Base-by-base conservation (phyloP, 2,329 filamentous ascomycete species). In the Aspergillus versicolor region DNA sequence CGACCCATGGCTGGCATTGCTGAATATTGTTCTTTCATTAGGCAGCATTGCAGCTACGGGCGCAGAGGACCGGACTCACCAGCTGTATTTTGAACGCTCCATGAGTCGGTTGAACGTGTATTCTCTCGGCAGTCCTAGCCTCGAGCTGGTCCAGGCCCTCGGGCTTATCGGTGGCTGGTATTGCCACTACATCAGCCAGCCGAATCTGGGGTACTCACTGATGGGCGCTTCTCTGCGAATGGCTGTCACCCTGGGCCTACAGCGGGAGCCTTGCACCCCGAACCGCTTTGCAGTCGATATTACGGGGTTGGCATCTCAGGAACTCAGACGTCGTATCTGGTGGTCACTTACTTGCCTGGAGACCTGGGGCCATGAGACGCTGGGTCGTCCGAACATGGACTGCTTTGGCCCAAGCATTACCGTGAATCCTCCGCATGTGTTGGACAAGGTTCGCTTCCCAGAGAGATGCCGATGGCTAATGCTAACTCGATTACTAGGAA, bases 21-120 rank as follows among this genome's bases (percentile, higher is more conserved):
- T 90, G 22, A 90, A 91, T 70, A 89, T 88, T 77, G 87, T 91
- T 6, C 87, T 90, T 61, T 87, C 87, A 3, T 84, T 90, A 77
- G 88, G 88, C 9, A 88, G 85, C 65, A 47, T 47, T 13, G 19
- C 30, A 17, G 85, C 83, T 30, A 9, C 27, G 11, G 27, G 27
- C 3, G 83, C 84, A 38, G 68, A 74, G 5, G 71, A 77, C 43
- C 86, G 88, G 67, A 83, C 79, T 56, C 88, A 90, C 66, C 79
- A 87, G 64, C 81, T 80, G 57, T 90, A 87, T 73, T 90, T 88
- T 73, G 83, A 82, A 62, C 81, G 83, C 38, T 84, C 87, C 9
- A 86, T 86, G 74, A 82, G 84, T 55, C 81, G 88, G 63, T 76
- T 90, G 8, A 82, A 81, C 7, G 77, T 90, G 61, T 85, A 88